A percentile compares a stretch with the other conserved stretches of the same genome.
phyloP scores from a whole-genome alignment of 2,329 filamentous ascomycete species.

The Penicillium sp. region DNA sequence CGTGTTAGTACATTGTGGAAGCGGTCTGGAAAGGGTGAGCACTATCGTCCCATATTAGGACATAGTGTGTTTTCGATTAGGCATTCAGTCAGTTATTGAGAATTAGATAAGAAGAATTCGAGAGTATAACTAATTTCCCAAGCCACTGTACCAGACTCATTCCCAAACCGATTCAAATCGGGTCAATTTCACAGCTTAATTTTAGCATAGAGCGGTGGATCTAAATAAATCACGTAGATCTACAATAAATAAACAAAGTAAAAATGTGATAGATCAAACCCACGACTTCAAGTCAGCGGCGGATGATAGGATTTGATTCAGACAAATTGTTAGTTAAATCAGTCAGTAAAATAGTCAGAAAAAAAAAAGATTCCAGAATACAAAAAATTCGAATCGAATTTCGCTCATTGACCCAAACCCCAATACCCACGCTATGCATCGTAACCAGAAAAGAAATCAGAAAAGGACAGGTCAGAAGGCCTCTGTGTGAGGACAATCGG shows the following conservation, averaged over 20 bases:
- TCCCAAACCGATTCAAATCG: too few relatives aligned
- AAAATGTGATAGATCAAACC: background rate
- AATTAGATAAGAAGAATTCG: too few relatives aligned
- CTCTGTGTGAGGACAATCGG: background rate
- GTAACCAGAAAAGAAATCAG: constrained; percentile 8
- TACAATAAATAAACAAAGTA: background rate
- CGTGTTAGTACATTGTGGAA: too few relatives aligned
- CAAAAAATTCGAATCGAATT: constrained; percentile 6
- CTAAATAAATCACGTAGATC: background rate
- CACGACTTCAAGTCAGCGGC: background rate
- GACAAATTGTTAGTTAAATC: background rate
- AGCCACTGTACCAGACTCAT: too few relatives aligned
- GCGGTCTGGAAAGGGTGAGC: too few relatives aligned
- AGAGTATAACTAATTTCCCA: too few relatives aligned
- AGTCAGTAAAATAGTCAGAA: background rate
- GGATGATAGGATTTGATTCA: background rate
- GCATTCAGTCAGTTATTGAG: too few relatives aligned
- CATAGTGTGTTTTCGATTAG: too few relatives aligned
- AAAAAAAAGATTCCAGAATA: constrained; percentile 5
- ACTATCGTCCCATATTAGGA: too few relatives aligned
- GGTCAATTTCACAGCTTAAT: too few relatives aligned
- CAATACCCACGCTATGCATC: constrained; percentile 36
- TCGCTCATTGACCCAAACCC: constrained; percentile 20
- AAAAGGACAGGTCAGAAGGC: constrained; percentile 6
- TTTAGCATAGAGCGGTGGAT: too few relatives aligned